Evolutionary conservation across 2,329 filamentous ascomycete species (phyloP).

Genomic region (Phaeosphaeria sp.): DNA sequence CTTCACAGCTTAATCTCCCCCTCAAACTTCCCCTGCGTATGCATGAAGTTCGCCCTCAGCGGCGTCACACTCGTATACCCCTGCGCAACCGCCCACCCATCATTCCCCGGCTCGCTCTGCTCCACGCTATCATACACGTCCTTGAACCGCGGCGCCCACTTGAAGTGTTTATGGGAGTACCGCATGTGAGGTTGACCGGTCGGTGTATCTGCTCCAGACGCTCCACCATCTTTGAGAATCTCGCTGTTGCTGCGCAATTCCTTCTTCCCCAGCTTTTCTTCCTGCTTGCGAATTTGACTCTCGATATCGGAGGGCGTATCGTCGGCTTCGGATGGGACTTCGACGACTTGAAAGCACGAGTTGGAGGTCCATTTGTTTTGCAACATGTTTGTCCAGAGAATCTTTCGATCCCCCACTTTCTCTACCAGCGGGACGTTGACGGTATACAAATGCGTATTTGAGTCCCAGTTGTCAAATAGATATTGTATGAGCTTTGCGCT

Average conservation of each 20-base stretch:
- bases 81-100: slow-evolving; percentile 91
- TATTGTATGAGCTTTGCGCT: slow-evolving; percentile 80
- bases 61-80: slow-evolving; percentile 91
- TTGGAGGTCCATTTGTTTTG: slow-evolving; percentile 90
- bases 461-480: slow-evolving; percentile 74
- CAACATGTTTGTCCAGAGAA: slow-evolving; percentile 84
- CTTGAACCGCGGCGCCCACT: slow-evolving; percentile 87
- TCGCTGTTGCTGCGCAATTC: slow-evolving; percentile 34
- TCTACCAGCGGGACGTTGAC: slow-evolving; percentile 89
- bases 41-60: slow-evolving; percentile 91
- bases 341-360: slow-evolving; percentile 84
- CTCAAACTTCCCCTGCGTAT: slow-evolving; percentile 48
- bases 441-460: slow-evolving; percentile 80
- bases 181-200: slow-evolving; percentile 47
- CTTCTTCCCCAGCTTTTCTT: slow-evolving; percentile 56
- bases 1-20: slow-evolving; percentile 39
- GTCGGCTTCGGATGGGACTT: slow-evolving; percentile 67
- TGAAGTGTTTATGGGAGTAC: slow-evolving; percentile 86
- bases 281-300: slow-evolving; percentile 72
- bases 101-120: slow-evolving; percentile 78
- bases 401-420: slow-evolving; percentile 73
- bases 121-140: slow-evolving; percentile 91
- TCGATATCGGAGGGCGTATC: slow-evolving; percentile 72
- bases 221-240: slow-evolving; percentile 21
- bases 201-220: slow-evolving; percentile 37